Evolutionary conservation across 2,329 filamentous ascomycete species (phyloP).

Genomic region (Epicoccum nigrum): DNA sequence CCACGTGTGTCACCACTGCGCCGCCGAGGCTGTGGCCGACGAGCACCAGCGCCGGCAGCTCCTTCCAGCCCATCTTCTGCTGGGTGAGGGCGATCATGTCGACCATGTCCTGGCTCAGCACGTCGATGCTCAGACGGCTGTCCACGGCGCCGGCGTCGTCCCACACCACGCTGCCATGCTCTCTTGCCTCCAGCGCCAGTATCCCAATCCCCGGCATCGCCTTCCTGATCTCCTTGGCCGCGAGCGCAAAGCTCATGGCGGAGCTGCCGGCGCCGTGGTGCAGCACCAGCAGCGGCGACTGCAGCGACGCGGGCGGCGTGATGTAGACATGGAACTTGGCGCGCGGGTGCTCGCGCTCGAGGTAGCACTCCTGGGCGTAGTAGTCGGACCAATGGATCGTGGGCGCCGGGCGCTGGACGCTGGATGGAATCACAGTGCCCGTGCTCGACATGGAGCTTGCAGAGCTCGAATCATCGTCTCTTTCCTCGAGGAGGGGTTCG

Average conservation of each 20-base stretch:
- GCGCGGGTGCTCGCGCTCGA: conserved; percentile 56
- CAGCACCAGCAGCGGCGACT: conserved; percentile 84
- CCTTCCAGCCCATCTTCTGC: conserved; percentile 72
- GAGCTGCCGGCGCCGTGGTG: conserved; percentile 96
- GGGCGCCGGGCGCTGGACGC: conserved; percentile 66
- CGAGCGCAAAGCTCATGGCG: conserved; percentile 86
- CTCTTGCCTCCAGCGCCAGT: conserved; percentile 82
- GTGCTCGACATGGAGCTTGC: conserved; percentile 90
- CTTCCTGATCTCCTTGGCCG: conserved; percentile 77
- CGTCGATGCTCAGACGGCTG: conserved; percentile 73
- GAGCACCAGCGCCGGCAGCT: conserved; percentile 76
- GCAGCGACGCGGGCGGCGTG: conserved; percentile 71
- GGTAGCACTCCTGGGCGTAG: conserved; percentile 85
- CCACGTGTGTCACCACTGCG: conserved; percentile 85
- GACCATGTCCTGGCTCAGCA: conserved; percentile 74
- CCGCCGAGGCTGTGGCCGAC: conserved; percentile 94
- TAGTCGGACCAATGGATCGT: conserved; percentile 84
- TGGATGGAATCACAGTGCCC: conserved; percentile 85
- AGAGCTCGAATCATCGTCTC: conserved; percentile 58
- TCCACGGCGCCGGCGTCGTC: conserved; percentile 45
- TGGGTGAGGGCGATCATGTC: conserved; percentile 72
- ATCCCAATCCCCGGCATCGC: conserved; percentile 80
- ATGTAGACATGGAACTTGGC: conserved; percentile 85
- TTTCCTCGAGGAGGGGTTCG: conserved; percentile 56
- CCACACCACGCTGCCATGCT: conserved; percentile 74